Evolutionary conservation across 768 basidiomycete genomes (phyloP), one percentile per base, ranked within the genome.

Genomic region (Plicaturopsis crispa): DNA sequence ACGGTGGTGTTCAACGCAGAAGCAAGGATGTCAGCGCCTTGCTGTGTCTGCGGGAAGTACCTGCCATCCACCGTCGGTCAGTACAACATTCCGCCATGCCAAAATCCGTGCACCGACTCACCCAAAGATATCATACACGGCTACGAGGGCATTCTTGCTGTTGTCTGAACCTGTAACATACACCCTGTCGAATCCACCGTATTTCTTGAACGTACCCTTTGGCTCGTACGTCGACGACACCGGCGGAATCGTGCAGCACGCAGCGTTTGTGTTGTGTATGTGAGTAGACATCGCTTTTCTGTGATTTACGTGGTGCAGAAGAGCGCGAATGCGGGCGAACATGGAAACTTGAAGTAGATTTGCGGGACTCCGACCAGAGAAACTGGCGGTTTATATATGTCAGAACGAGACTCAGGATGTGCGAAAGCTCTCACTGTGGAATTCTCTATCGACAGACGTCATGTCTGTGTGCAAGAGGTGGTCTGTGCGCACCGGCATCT

Each of bases 41-140:
- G 74, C 50, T 74, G 71, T 3, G 77, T 79, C 55, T 78, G 74
- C 4, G 76, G 75, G 60, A 70, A 78, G 61, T 65, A 73, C 11
- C 71, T 74, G 38, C 3, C 12, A 8, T 19, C 16, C 23, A 11
- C 20, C 30, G 13, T 24, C 13, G 17, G 38, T 17, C 28, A 36
- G 18, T 33, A 17, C 32, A 4, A 23, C 14, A 28, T 28, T 28
- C 26, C 26, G 26, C 26, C 8, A 28, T 28, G 8, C 14, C 26
- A 11, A n/a, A n/a, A n/a, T n/a, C n/a, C n/a, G n/a, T n/a, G n/a
- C n/a, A n/a, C n/a, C n/a, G n/a, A 19, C 53, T 36, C 45, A 77
- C 61, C 78, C 79, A 48, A 83, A 80, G 47, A 80, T 79, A 51
- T 81, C 78, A 48, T 65, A 81, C 35, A 78, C 68, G 44, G 67